Evolutionary conservation across 257 asterid genomes (phyloP).

Genomic region (Solanum ossicruentum): DNA sequence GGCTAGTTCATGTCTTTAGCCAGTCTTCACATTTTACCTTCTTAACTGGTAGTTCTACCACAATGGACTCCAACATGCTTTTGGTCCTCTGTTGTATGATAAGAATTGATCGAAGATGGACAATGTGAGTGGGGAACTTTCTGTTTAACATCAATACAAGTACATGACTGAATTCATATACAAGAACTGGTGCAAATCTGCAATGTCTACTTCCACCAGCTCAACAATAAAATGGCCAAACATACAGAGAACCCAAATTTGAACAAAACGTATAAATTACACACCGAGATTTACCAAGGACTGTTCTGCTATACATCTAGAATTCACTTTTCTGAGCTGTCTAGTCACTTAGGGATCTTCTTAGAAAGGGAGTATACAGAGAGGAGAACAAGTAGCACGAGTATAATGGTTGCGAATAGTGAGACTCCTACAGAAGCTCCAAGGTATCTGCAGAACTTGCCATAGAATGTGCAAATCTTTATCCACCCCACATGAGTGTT

Average conservation of each 20-base stretch:
- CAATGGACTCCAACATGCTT: not conserved
- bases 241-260: slow-evolving; percentile 3
- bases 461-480: slow-evolving; percentile 41
- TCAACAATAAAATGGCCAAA: slow-evolving; percentile 9
- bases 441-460: slow-evolving; percentile 45
- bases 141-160: not conserved
- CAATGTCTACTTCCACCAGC: not conserved
- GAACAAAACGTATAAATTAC: not conserved
- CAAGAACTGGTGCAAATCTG: not conserved
- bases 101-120: not conserved
- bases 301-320: not conserved
- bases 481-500: slow-evolving; percentile 41
- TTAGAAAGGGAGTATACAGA: slow-evolving; percentile 46
- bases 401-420: slow-evolving; percentile 35
- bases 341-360: slow-evolving; percentile 47
- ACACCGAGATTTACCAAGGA: not conserved
- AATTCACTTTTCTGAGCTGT: not conserved
- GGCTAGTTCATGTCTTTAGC: not conserved
- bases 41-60: not conserved
- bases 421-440: slow-evolving; percentile 48
- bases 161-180: not conserved
- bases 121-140: not conserved
- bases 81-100: not conserved
- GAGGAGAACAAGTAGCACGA: slow-evolving; percentile 41
- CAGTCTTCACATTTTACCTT: not conserved